Evolutionary conservation across 1,284 basidiomycete species (phyloP).

Genomic region (Agroathelia rolfsii): DNA sequence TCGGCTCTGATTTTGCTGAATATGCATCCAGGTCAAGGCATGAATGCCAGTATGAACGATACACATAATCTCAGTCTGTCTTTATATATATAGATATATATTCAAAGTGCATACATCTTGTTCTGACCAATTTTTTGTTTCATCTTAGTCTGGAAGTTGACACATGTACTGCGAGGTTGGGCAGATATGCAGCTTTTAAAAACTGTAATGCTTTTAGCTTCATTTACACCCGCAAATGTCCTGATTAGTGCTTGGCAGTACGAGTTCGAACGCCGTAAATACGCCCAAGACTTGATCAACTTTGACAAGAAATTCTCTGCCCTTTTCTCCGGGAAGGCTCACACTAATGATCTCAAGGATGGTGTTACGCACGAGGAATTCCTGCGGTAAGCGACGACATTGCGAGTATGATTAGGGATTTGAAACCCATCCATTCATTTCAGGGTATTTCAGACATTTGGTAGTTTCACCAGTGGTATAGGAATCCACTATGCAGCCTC

Average conservation of each 20-base stretch:
- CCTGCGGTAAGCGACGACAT: conserved; percentile 40
- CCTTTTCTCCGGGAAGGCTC: conserved; percentile 39
- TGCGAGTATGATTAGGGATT: no score
- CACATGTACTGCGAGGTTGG: no score
- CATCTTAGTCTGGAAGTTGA: no score
- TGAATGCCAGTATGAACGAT: conserved; percentile 77
- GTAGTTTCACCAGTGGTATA: conserved; percentile 53
- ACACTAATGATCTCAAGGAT: conserved; percentile 16
- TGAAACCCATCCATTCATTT: no score
- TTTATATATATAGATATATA: no score
- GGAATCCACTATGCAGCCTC: conserved; percentile 55
- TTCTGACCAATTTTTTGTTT: no score
- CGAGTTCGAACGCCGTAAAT: conserved; percentile 34
- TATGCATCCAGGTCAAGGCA: conserved; percentile 38
- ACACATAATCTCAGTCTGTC: conserved; percentile 72
- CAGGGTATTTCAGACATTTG: conserved; percentile 50
- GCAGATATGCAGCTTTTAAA: no score
- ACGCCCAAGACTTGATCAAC: conserved; percentile 39
- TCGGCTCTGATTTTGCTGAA: no score
- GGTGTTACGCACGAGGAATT: conserved; percentile 64
- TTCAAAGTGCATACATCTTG: no score
- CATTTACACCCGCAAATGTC: not conserved
- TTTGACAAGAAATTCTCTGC: conserved; percentile 40
- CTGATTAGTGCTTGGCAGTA: conserved; percentile 19
- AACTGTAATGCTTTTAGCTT: not conserved